Evolutionary conservation across 2,329 filamentous ascomycete genomes (phyloP).

Genomic region (Exophiala spinifera): DNA sequence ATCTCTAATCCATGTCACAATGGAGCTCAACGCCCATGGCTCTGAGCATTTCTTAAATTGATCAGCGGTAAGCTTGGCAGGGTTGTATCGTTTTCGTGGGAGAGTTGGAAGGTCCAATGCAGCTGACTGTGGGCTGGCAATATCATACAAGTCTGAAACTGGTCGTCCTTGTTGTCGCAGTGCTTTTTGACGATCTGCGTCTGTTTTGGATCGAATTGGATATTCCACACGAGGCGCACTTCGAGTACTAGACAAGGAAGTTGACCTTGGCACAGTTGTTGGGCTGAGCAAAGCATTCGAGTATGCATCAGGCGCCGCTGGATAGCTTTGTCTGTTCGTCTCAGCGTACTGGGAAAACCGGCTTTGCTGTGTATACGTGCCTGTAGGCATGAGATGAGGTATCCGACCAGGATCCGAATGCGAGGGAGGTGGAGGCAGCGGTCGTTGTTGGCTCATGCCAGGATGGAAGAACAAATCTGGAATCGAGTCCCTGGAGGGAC

Average conservation of each 20-base stretch:
- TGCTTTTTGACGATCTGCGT: constrained; percentile 67
- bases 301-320: constrained; percentile 51
- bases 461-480: constrained; percentile 94
- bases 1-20: constrained; percentile 80
- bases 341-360: constrained; percentile 45
- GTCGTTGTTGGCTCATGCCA: constrained; percentile 61
- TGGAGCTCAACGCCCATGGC: constrained; percentile 89
- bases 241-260: constrained; percentile 78
- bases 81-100: constrained; percentile 80
- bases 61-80: constrained; percentile 72
- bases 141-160: constrained; percentile 54
- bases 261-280: constrained; percentile 64
- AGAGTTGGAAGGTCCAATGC: constrained; percentile 81
- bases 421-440: constrained; percentile 60
- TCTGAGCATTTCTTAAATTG: constrained; percentile 84
- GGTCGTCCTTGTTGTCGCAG: constrained; percentile 51
- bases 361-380: constrained; percentile 58
- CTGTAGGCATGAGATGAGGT: constrained; percentile 51
- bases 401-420: constrained; percentile 41
- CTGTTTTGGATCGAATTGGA: constrained; percentile 89
- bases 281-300: constrained; percentile 45
- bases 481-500: constrained; percentile 68
- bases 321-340: constrained; percentile 38
- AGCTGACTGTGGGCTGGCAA: constrained; percentile 47
- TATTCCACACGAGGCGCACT: constrained; percentile 74